Evolutionary conservation across 495 filamentous ascomycete species (phyloP).

Genomic region (Pseudomonodictys pantanalensis): DNA sequence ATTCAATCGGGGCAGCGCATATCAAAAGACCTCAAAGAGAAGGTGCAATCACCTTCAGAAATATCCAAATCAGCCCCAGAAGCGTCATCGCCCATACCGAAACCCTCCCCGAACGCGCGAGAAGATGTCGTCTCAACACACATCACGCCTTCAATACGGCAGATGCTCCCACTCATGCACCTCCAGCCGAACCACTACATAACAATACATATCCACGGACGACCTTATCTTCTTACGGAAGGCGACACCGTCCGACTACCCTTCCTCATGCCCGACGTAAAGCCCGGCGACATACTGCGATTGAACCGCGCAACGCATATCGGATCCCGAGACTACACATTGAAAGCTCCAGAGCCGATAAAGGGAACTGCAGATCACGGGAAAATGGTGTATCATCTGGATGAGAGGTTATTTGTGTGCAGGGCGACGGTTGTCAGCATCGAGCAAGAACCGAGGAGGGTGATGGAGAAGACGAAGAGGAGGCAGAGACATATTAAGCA

Average conservation of each 20-base stretch:
- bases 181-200: constrained; percentile 83
- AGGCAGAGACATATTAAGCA: constrained; percentile 70
- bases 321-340: constrained; percentile 85
- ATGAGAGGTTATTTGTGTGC: constrained; percentile 79
- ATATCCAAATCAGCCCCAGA: constrained; percentile 33
- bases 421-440: constrained; percentile 80
- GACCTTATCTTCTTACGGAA: constrained; percentile 82
- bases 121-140: constrained; percentile 42
- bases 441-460: constrained; percentile 81
- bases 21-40: constrained; percentile 9
- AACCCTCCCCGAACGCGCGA: constrained; percentile 31
- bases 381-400: constrained; percentile 53
- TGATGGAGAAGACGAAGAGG: constrained; percentile 91
- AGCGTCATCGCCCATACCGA: constrained; percentile 24
- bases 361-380: constrained; percentile 47
- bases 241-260: constrained; percentile 89
- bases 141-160: constrained; percentile 57
- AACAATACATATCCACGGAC: constrained; percentile 78
- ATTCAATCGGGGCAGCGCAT: constrained; percentile 31
- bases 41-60: not conserved
- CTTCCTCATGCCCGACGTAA: constrained; percentile 84
- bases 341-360: constrained; percentile 55
- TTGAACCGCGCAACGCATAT: constrained; percentile 76
- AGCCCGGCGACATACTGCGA: constrained; percentile 77
- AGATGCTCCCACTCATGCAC: constrained; percentile 72